Evolutionary conservation across 306 rosid species (phyloP).

Genomic region (Chamaecrista fasciculata): DNA sequence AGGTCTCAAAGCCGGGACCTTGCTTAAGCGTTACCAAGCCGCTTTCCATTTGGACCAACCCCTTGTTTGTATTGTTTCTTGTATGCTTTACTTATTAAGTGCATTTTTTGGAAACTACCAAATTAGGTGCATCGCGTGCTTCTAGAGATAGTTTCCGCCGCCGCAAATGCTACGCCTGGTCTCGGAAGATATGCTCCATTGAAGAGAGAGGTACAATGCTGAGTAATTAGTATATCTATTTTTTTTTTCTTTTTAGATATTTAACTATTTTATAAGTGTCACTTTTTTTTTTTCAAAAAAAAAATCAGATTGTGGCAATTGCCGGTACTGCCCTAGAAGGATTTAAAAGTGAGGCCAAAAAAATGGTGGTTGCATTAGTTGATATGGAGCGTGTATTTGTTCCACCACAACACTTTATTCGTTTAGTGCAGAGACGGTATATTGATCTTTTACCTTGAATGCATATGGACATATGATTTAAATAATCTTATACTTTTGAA

Average conservation of each 20-base stretch:
- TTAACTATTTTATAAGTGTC: slow-evolving; percentile 17
- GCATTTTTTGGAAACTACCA: slow-evolving; percentile 10
- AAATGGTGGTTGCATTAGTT: slow-evolving; percentile 90
- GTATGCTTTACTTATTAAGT: neutral
- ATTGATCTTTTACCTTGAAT: slow-evolving; percentile 21
- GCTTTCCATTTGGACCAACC: no score
- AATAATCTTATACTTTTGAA: slow-evolving; percentile 15
- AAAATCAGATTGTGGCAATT: slow-evolving; percentile 80
- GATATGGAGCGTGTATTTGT: slow-evolving; percentile 99
- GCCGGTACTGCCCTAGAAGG: slow-evolving; percentile 84
- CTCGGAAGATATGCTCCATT: slow-evolving; percentile 98
- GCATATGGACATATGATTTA: slow-evolving; percentile 20
- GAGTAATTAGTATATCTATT: slow-evolving; percentile 1
- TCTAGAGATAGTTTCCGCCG: slow-evolving; percentile 82
- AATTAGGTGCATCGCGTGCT: slow-evolving; percentile 86
- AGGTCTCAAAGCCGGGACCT: no score
- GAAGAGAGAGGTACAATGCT: slow-evolving; percentile 76
- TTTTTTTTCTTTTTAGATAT: neutral
- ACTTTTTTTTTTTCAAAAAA: no score
- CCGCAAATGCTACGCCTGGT: slow-evolving; percentile 94
- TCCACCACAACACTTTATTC: slow-evolving; percentile 95
- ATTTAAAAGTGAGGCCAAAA: slow-evolving; percentile 83
- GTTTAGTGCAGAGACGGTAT: slow-evolving; percentile 94
- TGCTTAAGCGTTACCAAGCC: no score
- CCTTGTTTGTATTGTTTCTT: neutral